Conservation (phyloP, 2,329 filamentous ascomycete genomes). For the Aaosphaeria arxii region DNA sequence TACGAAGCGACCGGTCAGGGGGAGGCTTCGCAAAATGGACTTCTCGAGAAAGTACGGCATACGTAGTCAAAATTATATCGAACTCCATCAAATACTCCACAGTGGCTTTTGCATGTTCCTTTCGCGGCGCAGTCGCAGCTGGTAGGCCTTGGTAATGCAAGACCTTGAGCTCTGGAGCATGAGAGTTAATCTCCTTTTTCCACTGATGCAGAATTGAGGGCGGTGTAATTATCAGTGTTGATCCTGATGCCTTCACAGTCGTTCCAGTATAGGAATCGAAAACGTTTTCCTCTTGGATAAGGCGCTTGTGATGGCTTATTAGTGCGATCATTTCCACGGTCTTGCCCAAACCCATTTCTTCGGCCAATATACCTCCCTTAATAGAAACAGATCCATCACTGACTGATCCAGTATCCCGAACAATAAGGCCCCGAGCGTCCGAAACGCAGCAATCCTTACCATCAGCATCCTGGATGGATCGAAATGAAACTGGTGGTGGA, state of each 20-base stretch:
- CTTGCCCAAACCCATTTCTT: conserved; percentile 83
- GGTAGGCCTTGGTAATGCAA: conserved; percentile 56
- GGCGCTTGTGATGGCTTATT: conserved; percentile 60
- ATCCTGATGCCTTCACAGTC: conserved; percentile 50
- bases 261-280: conserved; percentile 43
- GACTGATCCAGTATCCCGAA: conserved; percentile 49
- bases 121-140: conserved; percentile 21
- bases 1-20: conserved; percentile 67
- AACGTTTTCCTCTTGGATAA: conserved; percentile 10
- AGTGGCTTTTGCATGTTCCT: conserved; percentile 36
- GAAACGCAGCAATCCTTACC: conserved; percentile 56
- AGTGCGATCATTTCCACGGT: conserved; percentile 73
- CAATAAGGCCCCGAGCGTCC: conserved; percentile 59
- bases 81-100: conserved; percentile 47
- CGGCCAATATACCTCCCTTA: conserved; percentile 65
- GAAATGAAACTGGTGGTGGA: conserved; percentile 45
- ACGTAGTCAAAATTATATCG: conserved; percentile 63
- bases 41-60: conserved; percentile 71
- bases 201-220: conserved; percentile 61
- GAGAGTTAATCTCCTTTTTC: conserved; percentile 56
- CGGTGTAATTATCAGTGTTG: conserved; percentile 63
- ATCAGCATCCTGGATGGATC: conserved; percentile 42
- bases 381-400: conserved; percentile 38
- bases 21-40: conserved; percentile 71
- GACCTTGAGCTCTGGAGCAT: conserved; percentile 57